Percentiles rank a stretch among this genome's conserved stretches.
phyloP scores from a whole-genome alignment of 306 rosid species.

The Gastrolobium bilobum region DNA sequence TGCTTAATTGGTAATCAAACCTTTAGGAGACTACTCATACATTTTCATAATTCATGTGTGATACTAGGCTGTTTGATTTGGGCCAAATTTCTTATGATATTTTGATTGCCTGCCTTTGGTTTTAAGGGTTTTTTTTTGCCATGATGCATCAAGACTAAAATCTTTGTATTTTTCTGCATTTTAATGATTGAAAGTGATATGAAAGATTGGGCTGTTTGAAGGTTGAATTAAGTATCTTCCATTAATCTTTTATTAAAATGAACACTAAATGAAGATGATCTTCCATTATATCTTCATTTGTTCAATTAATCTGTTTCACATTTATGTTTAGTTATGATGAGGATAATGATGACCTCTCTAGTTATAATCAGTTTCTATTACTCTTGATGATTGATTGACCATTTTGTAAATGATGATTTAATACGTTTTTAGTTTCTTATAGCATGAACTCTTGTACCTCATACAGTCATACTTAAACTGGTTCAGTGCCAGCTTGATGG shows the following conservation, averaged over 20 bases:
- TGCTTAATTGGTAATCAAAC: not conserved
- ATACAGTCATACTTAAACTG: too few species aligned
- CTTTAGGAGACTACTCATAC: not conserved
- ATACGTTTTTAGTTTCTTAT: too few species aligned
- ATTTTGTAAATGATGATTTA: too few species aligned
- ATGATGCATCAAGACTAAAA: slow-evolving; percentile 3
- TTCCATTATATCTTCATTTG: not conserved
- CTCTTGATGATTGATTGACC: too few species aligned
- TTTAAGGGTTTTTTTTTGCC: not conserved
- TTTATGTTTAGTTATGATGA: not conserved
- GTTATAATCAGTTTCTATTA: too few species aligned
- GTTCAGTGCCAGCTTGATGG: too few species aligned
- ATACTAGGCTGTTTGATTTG: not conserved
- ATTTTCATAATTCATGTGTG: slow-evolving; percentile 14
- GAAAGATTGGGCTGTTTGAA: slow-evolving; percentile 1
- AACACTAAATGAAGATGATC: not conserved
- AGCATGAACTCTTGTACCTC: too few species aligned
- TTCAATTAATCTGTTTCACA: not conserved
- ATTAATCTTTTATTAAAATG: not conserved
- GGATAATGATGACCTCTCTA: not conserved
- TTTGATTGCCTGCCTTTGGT: not conserved
- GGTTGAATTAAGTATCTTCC: not conserved
- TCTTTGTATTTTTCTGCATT: not conserved
- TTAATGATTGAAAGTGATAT: slow-evolving; percentile 1
- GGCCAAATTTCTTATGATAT: slow-evolving; percentile 3